Evolutionary conservation across 1,284 basidiomycete species (phyloP).

Genomic region (Sanghuangporus sanghuang): DNA sequence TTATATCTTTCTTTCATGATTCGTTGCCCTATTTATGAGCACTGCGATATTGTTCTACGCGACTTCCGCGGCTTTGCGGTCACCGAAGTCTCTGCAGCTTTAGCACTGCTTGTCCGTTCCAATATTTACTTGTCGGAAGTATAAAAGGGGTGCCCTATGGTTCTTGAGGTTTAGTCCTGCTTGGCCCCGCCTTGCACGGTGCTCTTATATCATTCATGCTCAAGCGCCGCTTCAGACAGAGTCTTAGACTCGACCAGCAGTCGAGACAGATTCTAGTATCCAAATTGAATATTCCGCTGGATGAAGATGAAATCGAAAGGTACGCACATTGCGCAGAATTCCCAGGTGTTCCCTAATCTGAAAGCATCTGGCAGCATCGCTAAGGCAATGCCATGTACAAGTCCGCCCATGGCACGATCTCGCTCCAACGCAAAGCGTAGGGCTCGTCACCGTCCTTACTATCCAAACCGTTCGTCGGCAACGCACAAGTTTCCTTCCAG

Average conservation of each 20-base stretch:
- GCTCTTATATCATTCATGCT: conserved; percentile 8
- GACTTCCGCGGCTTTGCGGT: neutral
- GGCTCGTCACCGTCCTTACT: neutral
- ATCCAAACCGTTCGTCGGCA: neutral
- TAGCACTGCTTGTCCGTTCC: neutral
- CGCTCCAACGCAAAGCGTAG: neutral
- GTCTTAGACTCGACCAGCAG: conserved; percentile 13
- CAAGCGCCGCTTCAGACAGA: conserved; percentile 12
- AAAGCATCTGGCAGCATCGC: neutral
- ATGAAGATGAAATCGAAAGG: neutral
- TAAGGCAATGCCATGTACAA: neutral
- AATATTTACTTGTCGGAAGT: neutral
- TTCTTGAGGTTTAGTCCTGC: neutral
- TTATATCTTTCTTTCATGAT: neutral
- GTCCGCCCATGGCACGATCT: neutral
- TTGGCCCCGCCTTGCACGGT: neutral
- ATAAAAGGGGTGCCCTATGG: neutral
- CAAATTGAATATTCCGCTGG: conserved; percentile 4
- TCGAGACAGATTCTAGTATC: conserved; percentile 11
- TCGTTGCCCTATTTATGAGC: neutral
- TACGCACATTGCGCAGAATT: neutral
- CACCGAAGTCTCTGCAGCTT: neutral
- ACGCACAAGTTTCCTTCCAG: neutral
- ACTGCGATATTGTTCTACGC: neutral
- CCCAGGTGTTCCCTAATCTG: neutral